Conservation (phyloP, 2,329 filamentous ascomycete species). For the Ceratocystis diversiconidia region DNA sequence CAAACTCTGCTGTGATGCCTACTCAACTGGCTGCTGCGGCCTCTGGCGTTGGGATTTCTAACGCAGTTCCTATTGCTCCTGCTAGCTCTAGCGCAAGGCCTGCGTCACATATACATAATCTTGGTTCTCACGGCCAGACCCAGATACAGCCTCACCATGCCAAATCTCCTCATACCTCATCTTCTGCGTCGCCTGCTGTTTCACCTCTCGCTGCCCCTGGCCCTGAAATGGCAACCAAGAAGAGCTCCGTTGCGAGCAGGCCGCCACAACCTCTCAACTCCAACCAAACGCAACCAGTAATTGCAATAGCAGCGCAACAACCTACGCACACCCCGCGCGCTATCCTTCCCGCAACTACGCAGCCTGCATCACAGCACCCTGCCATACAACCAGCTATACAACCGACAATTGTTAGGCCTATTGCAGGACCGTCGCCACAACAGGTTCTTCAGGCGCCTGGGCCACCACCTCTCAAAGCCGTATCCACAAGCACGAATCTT, state of each 20-base stretch:
- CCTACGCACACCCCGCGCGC: not conserved
- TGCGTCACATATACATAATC: not conserved
- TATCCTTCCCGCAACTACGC: not conserved
- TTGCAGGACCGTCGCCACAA: not conserved
- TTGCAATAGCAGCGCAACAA: not conserved
- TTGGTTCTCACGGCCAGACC: not conserved
- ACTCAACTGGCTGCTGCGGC: slow-evolving; percentile 13
- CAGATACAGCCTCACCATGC: not conserved
- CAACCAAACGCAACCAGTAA: not conserved
- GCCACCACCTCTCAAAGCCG: not conserved
- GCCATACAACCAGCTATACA: not conserved
- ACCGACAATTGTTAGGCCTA: not conserved
- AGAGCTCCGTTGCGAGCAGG: not conserved
- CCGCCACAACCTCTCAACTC: slow-evolving; percentile 6
- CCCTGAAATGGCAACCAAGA: slow-evolving; percentile 16
- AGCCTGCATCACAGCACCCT: not conserved
- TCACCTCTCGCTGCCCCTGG: slow-evolving; percentile 16
- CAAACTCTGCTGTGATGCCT: not conserved
- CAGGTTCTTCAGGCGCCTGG: slow-evolving; percentile 16
- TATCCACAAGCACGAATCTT: slow-evolving; percentile 19
- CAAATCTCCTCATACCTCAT: not conserved
- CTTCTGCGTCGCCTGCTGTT: not conserved
- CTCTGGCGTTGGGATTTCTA: slow-evolving; percentile 9
- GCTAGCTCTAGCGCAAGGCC: not conserved
- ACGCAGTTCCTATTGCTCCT: slow-evolving; percentile 13